Conservation (phyloP, 768 basidiomycete genomes). For the Hirschioporus abietinus region DNA sequence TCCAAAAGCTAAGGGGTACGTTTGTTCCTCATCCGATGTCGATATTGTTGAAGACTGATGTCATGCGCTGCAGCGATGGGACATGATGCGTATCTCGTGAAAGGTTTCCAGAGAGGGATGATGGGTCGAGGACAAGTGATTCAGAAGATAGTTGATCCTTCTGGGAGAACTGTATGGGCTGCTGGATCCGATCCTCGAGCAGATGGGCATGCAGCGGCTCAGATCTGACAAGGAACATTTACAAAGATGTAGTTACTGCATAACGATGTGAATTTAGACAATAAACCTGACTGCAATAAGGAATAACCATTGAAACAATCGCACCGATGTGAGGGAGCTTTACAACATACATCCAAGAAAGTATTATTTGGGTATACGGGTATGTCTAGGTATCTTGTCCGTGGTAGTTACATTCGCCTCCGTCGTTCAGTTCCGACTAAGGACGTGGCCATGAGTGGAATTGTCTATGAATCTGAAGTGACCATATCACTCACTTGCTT, state of each 20-base stretch:
- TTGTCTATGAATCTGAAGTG: background rate
- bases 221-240: constrained; percentile 47
- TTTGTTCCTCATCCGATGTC: background rate
- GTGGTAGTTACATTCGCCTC: constrained; percentile 46
- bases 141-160: constrained; percentile 62
- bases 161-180: constrained; percentile 83
- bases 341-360: background rate
- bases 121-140: constrained; percentile 90
- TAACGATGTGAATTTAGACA: background rate
- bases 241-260: constrained; percentile 7
- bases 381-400: constrained; percentile 11
- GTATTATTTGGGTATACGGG: background rate
- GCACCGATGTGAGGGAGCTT: background rate
- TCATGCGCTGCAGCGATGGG: constrained; percentile 66
- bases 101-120: constrained; percentile 55
- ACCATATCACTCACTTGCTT: constrained; percentile 42
- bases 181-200: constrained; percentile 88
- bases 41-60: constrained; percentile 6
- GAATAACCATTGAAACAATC: background rate
- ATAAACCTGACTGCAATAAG: background rate
- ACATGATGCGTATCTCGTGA: constrained; percentile 65
- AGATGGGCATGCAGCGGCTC: constrained; percentile 83
- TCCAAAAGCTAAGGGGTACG: constrained; percentile 62
- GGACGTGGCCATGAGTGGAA: background rate
- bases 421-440: constrained; percentile 66